These are phyloP conservation scores for Annona cherimola DNA, from an alignment of 164 flowering plant genomes.

Conservation along the genomic window DNA sequence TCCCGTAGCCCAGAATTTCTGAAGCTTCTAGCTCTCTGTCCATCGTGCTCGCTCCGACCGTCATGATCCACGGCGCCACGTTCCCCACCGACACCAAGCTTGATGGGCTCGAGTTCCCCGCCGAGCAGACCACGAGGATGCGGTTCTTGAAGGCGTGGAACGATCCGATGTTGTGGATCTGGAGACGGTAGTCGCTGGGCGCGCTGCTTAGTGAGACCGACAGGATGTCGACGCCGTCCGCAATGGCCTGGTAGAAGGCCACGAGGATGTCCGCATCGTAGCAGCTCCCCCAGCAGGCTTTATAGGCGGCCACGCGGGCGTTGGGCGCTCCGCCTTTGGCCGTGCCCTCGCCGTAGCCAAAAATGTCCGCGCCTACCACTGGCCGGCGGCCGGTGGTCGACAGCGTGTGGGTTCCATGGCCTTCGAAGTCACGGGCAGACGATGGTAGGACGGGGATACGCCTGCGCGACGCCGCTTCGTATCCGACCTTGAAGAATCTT, in stretches of 20 bases:
- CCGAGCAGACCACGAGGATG: constrained; percentile 3
- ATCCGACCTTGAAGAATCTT: constrained; percentile 11
- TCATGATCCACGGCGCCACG: constrained; percentile 11
- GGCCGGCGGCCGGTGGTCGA: constrained; percentile 16
- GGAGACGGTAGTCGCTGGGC: neutral
- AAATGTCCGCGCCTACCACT: constrained; percentile 11
- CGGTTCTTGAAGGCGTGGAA: constrained; percentile 4
- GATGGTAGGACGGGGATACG: neutral
- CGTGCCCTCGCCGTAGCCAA: constrained; percentile 8
- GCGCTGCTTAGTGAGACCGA: constrained; percentile 3
- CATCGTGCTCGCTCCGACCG: too few relatives aligned
- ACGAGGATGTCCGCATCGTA: constrained; percentile 6
- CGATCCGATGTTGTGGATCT: neutral
- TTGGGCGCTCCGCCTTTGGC: constrained; percentile 13
- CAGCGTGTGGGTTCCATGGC: constrained; percentile 23
- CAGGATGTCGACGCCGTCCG: constrained; percentile 8
- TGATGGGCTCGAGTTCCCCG: constrained; percentile 2
- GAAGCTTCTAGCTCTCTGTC: constrained; percentile 4
- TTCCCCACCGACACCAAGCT: neutral
- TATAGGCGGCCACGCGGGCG: constrained; percentile 19
- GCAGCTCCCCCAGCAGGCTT: constrained; percentile 11
- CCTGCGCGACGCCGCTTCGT: neutral
- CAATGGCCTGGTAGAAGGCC: constrained; percentile 7
- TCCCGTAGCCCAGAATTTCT: constrained; percentile 2
- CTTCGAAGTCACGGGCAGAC: constrained; percentile 16